Base-by-base conservation (phyloP, 2,329 filamentous ascomycete genomes). In the Fusarium bulbicola region DNA sequence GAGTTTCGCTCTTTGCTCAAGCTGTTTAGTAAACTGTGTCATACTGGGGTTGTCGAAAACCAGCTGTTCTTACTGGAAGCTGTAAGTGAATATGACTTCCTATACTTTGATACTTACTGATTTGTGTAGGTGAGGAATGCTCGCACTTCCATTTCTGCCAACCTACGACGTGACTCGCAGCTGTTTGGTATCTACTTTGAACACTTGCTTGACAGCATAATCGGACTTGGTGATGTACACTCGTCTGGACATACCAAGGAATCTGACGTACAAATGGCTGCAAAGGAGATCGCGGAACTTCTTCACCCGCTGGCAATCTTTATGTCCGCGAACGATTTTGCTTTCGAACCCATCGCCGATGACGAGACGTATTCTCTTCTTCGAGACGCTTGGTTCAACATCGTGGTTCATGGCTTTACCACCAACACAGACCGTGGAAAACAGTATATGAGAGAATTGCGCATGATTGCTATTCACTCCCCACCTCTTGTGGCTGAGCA, bases 331-430 rank as follows among this genome's bases (percentile, higher is more conserved):
- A 89, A 91, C 72, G 87, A 91, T 63, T 82, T 91, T 70, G 85
- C 84, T 28, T 82, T 85, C 26, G 82, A 85, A 47, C 84, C 82
- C 39, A 75, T 84, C 15, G 83, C 83, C 61, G 89, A 92, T 59
- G 92, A 95, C 58, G 91, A 95, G 66, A 89, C 90, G 13, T 88
- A 93, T 69, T 89, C 90, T 32, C 84, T 97, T 63, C 89, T 96
- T 74, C 91, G 95, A 59, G 95, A 99, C 85, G 94, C 94, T 10
- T 99, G 96, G 96, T 98, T 98, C 84, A 99, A 99, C 78, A 94
- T 98, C 70, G 93, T 95, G 28, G 93, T 97, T 2, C 96, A 99
- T 80, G 96, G 95, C 9, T 97, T 98, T 80, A 92, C 91, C 15
- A 87, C 92, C 16, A 88, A 89, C 21, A 95, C 94, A 0, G 88